Percentiles rank a stretch among this genome's conserved stretches.
Conservation (phyloP, 2,329 filamentous ascomycete species). For the Botrytis galanthina region DNA sequence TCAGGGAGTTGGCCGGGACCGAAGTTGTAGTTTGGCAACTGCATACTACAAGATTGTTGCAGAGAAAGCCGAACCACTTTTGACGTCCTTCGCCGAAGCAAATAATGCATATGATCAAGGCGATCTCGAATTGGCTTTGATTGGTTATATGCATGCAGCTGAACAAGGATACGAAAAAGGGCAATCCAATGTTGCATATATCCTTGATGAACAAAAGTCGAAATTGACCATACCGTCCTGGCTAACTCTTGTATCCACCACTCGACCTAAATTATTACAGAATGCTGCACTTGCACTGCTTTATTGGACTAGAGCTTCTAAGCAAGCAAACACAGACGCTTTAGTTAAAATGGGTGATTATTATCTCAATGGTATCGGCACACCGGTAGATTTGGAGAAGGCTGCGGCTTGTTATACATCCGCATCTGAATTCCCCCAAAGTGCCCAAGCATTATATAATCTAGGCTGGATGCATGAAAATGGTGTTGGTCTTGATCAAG, state of each 20-base stretch:
- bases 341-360: slow-evolving; percentile 99
- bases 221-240: slow-evolving; percentile 46
- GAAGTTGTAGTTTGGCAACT: slow-evolving; percentile 64
- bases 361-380: slow-evolving; percentile 80
- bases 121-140: slow-evolving; percentile 61
- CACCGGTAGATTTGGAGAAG: slow-evolving; percentile 70
- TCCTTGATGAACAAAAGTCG: slow-evolving; percentile 63
- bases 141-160: slow-evolving; percentile 69
- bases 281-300: slow-evolving; percentile 63
- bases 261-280: slow-evolving; percentile 47
- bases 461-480: slow-evolving; percentile 99
- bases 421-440: slow-evolving; percentile 86
- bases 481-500: slow-evolving; percentile 85
- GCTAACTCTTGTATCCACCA: slow-evolving; percentile 38
- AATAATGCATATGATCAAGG: slow-evolving; percentile 64
- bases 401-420: slow-evolving; percentile 91
- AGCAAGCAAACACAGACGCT: slow-evolving; percentile 89
- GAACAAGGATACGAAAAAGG: slow-evolving; percentile 71
- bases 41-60: slow-evolving; percentile 65
- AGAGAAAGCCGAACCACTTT: slow-evolving; percentile 54
- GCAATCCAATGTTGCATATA: slow-evolving; percentile 70
- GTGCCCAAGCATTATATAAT: slow-evolving; percentile 94
- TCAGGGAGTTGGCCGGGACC: slow-evolving; percentile 62
- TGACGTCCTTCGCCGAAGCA: slow-evolving; percentile 64
- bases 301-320: slow-evolving; percentile 93